A percentile compares a stretch with the other conserved stretches of the same genome.
Evolutionary conservation across 768 basidiomycete genomes (phyloP).

Genomic region (Mycena vulgaris): DNA sequence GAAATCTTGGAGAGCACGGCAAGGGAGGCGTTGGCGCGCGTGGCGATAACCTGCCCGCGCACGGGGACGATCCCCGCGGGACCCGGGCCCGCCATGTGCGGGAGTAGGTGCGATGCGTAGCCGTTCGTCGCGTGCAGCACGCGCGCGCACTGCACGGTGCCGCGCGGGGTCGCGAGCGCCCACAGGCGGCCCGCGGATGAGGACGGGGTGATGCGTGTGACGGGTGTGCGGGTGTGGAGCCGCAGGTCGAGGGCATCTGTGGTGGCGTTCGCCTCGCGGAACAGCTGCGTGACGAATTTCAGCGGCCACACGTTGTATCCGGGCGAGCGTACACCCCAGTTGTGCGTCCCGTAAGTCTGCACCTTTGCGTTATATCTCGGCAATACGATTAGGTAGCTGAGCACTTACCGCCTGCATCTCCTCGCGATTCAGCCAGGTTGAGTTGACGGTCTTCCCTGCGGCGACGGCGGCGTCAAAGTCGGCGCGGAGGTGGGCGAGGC

Average conservation of each 20-base stretch:
- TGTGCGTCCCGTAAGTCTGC: constrained; percentile 62
- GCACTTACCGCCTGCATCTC: constrained; percentile 34
- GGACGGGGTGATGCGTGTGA: constrained; percentile 61
- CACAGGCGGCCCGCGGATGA: constrained; percentile 55
- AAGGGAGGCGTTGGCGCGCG: constrained; percentile 54
- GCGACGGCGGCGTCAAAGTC: constrained; percentile 24
- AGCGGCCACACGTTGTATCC: constrained; percentile 85
- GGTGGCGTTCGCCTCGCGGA: constrained; percentile 50
- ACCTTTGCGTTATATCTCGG: not conserved
- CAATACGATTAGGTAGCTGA: not conserved
- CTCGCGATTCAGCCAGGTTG: constrained; percentile 25
- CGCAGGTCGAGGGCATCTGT: constrained; percentile 57
- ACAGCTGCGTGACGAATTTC: constrained; percentile 82
- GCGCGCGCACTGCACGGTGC: constrained; percentile 70
- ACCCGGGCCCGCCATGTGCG: constrained; percentile 69
- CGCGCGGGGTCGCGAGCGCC: constrained; percentile 76
- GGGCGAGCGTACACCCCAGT: constrained; percentile 66
- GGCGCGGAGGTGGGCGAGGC: not conserved
- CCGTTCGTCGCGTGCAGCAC: constrained; percentile 92
- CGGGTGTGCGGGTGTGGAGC: constrained; percentile 85
- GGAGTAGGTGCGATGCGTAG: constrained; percentile 84
- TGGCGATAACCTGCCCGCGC: constrained; percentile 76
- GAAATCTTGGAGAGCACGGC: constrained; percentile 58
- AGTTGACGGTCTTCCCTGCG: constrained; percentile 30
- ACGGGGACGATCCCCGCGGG: constrained; percentile 74